Base-by-base conservation (phyloP, 352 stramenopile genomes). In the Globisporangium abappressorium region DNA sequence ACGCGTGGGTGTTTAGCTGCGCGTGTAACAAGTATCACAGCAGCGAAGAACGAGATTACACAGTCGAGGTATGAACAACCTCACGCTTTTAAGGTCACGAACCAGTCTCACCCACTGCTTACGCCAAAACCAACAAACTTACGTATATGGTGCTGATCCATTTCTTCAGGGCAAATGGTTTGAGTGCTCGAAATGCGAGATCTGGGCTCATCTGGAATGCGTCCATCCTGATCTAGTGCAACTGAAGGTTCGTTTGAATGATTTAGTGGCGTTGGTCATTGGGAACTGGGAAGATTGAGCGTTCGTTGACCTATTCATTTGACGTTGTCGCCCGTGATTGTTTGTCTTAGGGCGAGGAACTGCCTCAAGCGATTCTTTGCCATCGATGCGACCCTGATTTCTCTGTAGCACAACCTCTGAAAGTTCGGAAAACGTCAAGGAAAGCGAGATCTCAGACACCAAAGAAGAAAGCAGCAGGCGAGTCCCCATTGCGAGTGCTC, bases 1-100 rank as follows among this genome's bases (percentile, higher is more conserved):
- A 89, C 38, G 76, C 83, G 28, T 93, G 85, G 87, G 76, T 93
- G 18, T 91, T 93, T 55, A 91, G 79, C 70, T 93, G 87, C 68
- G 67, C 69, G 11, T 93, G 87, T 55, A 69, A 73, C 65, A 88
- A 89, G 24, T 92, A 83, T 55, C 78, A 72, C 62, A 91, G 82
- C 63, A 93, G 85, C 34, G 77, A 82, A 36, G 82, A 81, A n/a
- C 38, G 59, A 11, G 54, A 77, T 33, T 74, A 74, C 15, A 71
- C 76, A 46, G 82, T 92, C 7, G 82, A 93, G 68, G 84, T 94
- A 55, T 5, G 60, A 5, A 47, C 69, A 11, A 20, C 38, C 38
- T 15, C 30, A 43, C 11, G 8, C 41, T 49, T 3, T 5, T 49
- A 22, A 22, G 6, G 4, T 49, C 5, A 9, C 41, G 14, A 18